Conservation (phyloP, 2,329 filamentous ascomycete species). For the Colletotrichum sp. region DNA sequence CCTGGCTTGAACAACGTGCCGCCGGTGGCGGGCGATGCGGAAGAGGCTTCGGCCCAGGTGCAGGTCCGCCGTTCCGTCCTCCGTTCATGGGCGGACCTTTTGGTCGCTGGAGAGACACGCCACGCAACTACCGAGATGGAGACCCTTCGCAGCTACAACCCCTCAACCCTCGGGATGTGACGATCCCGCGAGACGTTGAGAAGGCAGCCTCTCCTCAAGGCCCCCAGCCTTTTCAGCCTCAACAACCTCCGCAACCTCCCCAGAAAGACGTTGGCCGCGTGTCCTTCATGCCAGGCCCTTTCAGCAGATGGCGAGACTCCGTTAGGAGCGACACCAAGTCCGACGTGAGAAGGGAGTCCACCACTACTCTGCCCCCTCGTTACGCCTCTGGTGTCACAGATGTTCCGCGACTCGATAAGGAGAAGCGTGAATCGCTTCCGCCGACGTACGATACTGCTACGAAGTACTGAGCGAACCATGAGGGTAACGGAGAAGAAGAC, state of each 20-base stretch:
- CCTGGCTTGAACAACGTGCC: conserved; percentile 14
- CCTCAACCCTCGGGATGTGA: not conserved
- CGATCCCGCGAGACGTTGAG: not conserved
- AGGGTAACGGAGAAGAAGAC: not conserved
- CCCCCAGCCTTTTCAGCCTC: not conserved
- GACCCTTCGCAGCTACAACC: not conserved
- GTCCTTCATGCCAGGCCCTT: not conserved
- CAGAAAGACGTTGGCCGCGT: not conserved
- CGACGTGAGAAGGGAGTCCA: not conserved
- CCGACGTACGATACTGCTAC: conserved; percentile 1
- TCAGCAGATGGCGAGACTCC: not conserved
- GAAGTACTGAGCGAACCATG: not conserved
- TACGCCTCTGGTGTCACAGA: not conserved
- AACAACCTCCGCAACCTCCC: not conserved
- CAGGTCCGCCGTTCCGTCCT: not conserved
- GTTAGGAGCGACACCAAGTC: not conserved
- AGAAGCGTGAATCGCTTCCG: not conserved
- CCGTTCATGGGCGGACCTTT: not conserved
- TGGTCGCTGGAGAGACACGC: not conserved
- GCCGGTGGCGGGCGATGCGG: not conserved
- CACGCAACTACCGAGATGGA: not conserved
- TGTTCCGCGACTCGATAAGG: not conserved
- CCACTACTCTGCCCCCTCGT: not conserved
- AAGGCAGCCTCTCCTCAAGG: not conserved
- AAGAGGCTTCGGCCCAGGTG: not conserved